A percentile compares a stretch with the other conserved stretches of the same genome.
phyloP scores from a whole-genome alignment of 257 asterid genomes.

The Gardenia jasminoides region DNA sequence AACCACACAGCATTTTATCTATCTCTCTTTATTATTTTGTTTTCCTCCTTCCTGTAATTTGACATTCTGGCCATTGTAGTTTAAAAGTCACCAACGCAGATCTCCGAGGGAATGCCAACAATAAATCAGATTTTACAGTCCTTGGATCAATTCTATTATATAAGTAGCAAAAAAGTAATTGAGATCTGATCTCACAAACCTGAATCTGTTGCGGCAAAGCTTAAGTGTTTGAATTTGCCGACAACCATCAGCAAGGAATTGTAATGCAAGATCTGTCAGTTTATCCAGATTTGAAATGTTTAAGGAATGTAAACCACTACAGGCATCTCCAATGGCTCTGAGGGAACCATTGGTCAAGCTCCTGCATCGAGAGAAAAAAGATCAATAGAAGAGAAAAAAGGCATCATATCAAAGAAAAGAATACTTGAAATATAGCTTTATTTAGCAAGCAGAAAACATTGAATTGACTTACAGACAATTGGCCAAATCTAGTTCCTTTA shows the following conservation, averaged over 20 bases:
- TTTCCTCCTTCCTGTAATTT: no score
- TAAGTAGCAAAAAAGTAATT: background rate
- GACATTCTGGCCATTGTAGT: background rate
- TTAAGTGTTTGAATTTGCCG: slow-evolving; percentile 51
- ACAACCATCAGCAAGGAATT: slow-evolving; percentile 75
- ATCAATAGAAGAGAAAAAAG: slow-evolving; percentile 4
- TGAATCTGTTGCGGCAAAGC: slow-evolving; percentile 61
- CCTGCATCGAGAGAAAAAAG: slow-evolving; percentile 44
- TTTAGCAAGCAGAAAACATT: slow-evolving; percentile 14
- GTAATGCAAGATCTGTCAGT: slow-evolving; percentile 68
- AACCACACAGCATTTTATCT: no score
- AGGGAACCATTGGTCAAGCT: slow-evolving; percentile 60
- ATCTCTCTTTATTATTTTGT: no score
- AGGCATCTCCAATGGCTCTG: slow-evolving; percentile 50
- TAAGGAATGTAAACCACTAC: slow-evolving; percentile 56
- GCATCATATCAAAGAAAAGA: background rate
- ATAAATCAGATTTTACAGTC: background rate
- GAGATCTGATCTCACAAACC: slow-evolving; percentile 35
- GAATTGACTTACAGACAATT: slow-evolving; percentile 63
- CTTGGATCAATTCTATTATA: background rate
- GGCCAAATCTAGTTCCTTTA: slow-evolving; percentile 75
- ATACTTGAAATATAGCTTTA: background rate
- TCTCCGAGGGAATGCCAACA: background rate
- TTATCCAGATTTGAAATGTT: slow-evolving; percentile 55
- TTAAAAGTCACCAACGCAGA: background rate